phyloP scores from a whole-genome alignment of 2,329 filamentous ascomycete species.

The Monosporascus sp. region DNA sequence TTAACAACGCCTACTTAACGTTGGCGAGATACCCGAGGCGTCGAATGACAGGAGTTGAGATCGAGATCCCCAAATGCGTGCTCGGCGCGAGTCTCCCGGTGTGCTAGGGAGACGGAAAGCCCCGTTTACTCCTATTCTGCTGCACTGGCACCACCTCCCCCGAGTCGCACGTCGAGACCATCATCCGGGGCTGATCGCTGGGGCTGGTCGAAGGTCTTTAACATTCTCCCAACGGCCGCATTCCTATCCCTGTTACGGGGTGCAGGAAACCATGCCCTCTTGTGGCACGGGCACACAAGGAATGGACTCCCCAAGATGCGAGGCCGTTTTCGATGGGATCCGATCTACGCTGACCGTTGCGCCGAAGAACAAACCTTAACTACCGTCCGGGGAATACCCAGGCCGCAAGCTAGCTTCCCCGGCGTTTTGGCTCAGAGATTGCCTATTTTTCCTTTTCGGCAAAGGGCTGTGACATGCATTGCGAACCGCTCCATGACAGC shows the following conservation, averaged over 20 bases:
- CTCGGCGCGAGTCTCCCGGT: background rate
- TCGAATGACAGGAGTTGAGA: background rate
- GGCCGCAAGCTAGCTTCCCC: constrained; percentile 1
- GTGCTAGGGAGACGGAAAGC: too few species aligned
- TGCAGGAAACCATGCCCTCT: constrained; percentile 9
- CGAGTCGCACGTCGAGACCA: too few species aligned
- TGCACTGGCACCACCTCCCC: too few species aligned
- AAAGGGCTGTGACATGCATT: constrained; percentile 14
- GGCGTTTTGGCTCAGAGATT: constrained; percentile 16
- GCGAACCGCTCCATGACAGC: constrained; percentile 8
- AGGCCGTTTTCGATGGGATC: background rate
- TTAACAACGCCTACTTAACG: background rate
- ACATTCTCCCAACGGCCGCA: constrained; percentile 16
- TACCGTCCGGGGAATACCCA: constrained; percentile 3
- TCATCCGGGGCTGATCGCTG: background rate
- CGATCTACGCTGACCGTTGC: background rate
- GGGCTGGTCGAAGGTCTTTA: constrained; percentile 7
- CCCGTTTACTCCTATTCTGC: too few species aligned
- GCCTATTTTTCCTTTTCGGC: constrained; percentile 7
- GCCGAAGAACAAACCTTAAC: background rate
- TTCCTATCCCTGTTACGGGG: constrained; percentile 12
- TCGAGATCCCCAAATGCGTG: background rate
- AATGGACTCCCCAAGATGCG: background rate
- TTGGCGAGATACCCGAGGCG: background rate
- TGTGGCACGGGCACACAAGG: constrained; percentile 13